Base-by-base conservation (phyloP, 2,329 filamentous ascomycete genomes). In the Diplocarpon mali region DNA sequence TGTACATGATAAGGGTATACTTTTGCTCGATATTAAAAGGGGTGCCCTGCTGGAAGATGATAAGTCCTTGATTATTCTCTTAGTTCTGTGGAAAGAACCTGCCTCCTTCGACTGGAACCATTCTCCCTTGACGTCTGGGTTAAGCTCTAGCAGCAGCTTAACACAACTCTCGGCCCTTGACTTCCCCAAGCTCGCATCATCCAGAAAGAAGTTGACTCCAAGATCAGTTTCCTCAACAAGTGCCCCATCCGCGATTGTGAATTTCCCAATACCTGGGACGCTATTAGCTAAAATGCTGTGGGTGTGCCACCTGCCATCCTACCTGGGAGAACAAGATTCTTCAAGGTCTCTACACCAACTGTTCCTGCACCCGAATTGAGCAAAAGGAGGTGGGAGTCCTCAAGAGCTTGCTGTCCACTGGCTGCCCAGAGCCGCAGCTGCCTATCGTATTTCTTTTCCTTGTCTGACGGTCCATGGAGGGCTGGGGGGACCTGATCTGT, bases 391-490 rank as follows among this genome's bases (percentile, higher is more conserved):
- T 93, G 85, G 16, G 92, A 85, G 45, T 87, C 79, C 64, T 98
- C 93, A 2, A 98, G 73, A 13, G 89, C 90, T 54, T 83, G 75
- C 63, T 98, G 92, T 14, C 92, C 92, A 40, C 78, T 86, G 35
- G 90, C 88, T 50, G 89, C 93, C 92, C 92, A 98, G 12, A 98
- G 70, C 42, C 93, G 83, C 34, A 98, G 78, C 66, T 98, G 92
- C 42, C 92, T 80, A 64, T 98, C 92, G 67, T 98, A 98, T 61
- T 86, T 93, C 56, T 75, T 76, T 62, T 82, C 72, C 60, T 79
- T 80, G 35, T 75, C 73, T 11, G 72, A 73, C 30, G 75, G 76
- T 30, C 68, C 72, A 44, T 70, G 67, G 3, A 72, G 60, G 13
- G 65, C 60, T 20, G 70, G 68, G 20, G 68, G 69, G 12, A 65